Evolutionary conservation across 1,284 basidiomycete genomes (phyloP).

Genomic region (Cutaneotrichosporon sp.): DNA sequence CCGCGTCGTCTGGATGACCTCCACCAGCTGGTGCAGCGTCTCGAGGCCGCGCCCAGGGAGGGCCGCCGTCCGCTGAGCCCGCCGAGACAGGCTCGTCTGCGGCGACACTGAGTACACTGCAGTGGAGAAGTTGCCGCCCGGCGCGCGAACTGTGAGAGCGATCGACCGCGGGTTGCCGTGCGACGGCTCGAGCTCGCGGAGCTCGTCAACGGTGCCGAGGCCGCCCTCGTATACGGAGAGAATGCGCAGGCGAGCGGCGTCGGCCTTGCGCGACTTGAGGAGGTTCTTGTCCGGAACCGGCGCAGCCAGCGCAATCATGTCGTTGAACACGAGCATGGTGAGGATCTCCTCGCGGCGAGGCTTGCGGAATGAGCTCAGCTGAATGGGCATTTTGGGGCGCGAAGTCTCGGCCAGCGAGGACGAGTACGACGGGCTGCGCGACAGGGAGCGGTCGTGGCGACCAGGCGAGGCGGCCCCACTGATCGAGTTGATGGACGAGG

Average conservation of each 20-base stretch:
- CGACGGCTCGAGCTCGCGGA: constrained; percentile 34
- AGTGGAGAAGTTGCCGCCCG: background rate
- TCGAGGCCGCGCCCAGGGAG: constrained; percentile 12
- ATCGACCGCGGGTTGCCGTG: constrained; percentile 4
- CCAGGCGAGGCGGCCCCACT: constrained; percentile 10
- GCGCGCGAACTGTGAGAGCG: constrained; percentile 11
- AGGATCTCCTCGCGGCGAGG: constrained; percentile 52
- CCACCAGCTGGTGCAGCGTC: constrained; percentile 13
- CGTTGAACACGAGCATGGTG: constrained; percentile 66
- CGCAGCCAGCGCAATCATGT: constrained; percentile 63
- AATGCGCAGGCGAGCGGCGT: constrained; percentile 30
- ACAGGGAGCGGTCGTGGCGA: constrained; percentile 6
- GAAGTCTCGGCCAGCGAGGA: constrained; percentile 20
- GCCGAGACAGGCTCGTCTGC: constrained; percentile 13
- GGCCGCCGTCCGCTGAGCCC: constrained; percentile 14
- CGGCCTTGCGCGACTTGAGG: constrained; percentile 30
- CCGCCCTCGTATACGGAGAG: constrained; percentile 39
- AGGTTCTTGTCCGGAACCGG: constrained; percentile 34
- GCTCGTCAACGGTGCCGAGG: constrained; percentile 41
- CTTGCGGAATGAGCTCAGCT: constrained; percentile 13
- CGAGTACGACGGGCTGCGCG: constrained; percentile 21
- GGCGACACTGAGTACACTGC: constrained; percentile 17
- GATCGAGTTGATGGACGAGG: constrained; percentile 12
- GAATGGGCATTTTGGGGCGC: constrained; percentile 20
- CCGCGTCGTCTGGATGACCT: background rate